phyloP scores from a whole-genome alignment of 2,329 filamentous ascomycete species.

The Pseudogymnoascus sp. region DNA sequence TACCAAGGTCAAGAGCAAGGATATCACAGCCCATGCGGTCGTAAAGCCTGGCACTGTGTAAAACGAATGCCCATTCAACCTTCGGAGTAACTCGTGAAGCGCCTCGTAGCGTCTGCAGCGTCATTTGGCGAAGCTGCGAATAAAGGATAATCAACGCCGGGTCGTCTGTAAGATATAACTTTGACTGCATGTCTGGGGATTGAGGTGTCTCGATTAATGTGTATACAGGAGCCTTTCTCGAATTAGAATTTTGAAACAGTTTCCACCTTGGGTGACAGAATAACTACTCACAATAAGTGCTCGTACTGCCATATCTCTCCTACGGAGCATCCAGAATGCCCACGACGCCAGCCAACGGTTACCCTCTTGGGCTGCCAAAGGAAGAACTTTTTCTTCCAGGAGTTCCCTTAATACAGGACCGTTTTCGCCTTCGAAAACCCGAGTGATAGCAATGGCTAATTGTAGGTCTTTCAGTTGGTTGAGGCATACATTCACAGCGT shows the following conservation, averaged over 20 bases:
- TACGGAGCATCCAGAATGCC: conserved; percentile 87
- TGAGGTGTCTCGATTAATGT: conserved; percentile 62
- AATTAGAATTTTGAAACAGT: conserved; percentile 17
- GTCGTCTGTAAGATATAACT: conserved; percentile 81
- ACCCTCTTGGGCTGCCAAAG: conserved; percentile 68
- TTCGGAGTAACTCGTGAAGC: conserved; percentile 71
- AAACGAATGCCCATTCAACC: conserved; percentile 81
- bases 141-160: conserved; percentile 84
- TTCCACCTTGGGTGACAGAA: not conserved
- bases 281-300: conserved; percentile 61
- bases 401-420: conserved; percentile 67
- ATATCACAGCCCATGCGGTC: conserved; percentile 91
- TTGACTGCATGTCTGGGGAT: conserved; percentile 64
- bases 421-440: conserved; percentile 81
- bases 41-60: conserved; percentile 78
- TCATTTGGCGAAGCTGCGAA: conserved; percentile 73
- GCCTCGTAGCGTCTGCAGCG: conserved; percentile 75
- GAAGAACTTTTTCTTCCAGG: conserved; percentile 71
- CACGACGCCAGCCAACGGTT: conserved; percentile 93
- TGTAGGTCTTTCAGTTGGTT: conserved; percentile 85
- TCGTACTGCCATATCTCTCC: conserved; percentile 76
- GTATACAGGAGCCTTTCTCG: conserved; percentile 63
- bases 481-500: conserved; percentile 79
- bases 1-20: conserved; percentile 76
- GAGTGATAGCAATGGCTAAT: conserved; percentile 77